Percentiles rank a stretch among this genome's conserved stretches.
Evolutionary conservation across 2,329 filamentous ascomycete species (phyloP).

Genomic region (Emericellopsis cladophorae): DNA sequence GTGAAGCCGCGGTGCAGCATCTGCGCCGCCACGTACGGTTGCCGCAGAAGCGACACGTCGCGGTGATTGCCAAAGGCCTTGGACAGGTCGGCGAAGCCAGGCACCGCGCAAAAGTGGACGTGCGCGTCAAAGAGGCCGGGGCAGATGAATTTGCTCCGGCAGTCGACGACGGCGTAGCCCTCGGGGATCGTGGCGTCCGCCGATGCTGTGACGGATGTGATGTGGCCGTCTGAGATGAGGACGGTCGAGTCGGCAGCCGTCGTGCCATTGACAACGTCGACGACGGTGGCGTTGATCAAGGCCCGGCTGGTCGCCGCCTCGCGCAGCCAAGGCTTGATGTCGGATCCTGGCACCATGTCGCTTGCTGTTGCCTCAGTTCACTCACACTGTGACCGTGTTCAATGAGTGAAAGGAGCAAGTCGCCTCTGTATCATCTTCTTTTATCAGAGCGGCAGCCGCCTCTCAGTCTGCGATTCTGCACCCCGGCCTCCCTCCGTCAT

Average conservation of each 20-base stretch:
- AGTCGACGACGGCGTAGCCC: constrained; percentile 7
- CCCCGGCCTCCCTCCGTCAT: not conserved
- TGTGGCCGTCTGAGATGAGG: constrained; percentile 18
- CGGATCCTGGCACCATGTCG: constrained; percentile 1
- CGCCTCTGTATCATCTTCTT: not conserved
- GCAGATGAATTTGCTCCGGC: constrained; percentile 15
- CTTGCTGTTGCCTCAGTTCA: too few species aligned
- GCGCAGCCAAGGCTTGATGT: constrained; percentile 10
- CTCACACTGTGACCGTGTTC: not conserved
- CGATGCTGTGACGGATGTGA: constrained; percentile 12
- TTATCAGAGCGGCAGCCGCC: not conserved
- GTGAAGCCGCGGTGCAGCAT: constrained; percentile 48
- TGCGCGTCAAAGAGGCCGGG: constrained; percentile 20
- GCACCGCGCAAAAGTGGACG: constrained; percentile 16
- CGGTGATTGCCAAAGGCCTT: constrained; percentile 15
- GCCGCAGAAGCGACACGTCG: constrained; percentile 25
- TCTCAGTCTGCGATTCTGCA: not conserved
- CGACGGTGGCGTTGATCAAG: constrained; percentile 29
- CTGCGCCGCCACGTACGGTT: constrained; percentile 31
- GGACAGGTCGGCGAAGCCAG: constrained; percentile 13
- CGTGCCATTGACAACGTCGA: constrained; percentile 23
- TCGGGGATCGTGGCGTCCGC: not conserved
- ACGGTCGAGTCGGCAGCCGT: constrained; percentile 17
- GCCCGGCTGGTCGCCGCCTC: constrained; percentile 10
- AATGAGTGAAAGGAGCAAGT: not conserved